Base-by-base conservation (phyloP, 1,284 basidiomycete genomes). In the Ustilago hordei region DNA sequence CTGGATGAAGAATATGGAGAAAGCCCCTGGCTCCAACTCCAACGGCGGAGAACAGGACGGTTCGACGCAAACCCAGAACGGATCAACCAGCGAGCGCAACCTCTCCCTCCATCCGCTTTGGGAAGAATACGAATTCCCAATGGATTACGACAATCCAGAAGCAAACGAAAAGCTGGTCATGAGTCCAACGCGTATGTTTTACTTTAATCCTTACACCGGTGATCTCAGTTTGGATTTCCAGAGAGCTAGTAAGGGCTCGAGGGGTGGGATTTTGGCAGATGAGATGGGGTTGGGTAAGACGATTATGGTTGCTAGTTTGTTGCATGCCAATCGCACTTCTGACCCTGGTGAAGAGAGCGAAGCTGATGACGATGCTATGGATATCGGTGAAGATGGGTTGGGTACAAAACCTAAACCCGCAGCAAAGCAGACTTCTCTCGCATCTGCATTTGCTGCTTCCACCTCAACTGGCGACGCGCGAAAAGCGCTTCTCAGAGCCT, bases 281-380 rank as follows among this genome's bases (percentile, higher is more conserved):
- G 93, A 90, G 31, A 83, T 82, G 91, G 91, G 95, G 9, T 93
- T 98, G 91, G 96, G 96, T 4, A 99, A 99, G 88, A 98, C 96
- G 1, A 95, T 96, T 82, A 96, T 97, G 94, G 88, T 98, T 58
- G 93, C 95, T 1, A 91, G 94, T 12, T 90, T 98, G 43, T 92
- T 98, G 32, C 95, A 97, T 79, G 91, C 91, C 12, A 93, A 92
- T 39, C 82, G 81, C 6, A 58, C 67, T 8, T 55, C 67, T 31
- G 67, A 69, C 35, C 64, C 60, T 4, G 67, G 58, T 15, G 72
- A 81, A 17, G 69, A 68, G 32, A 62, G 60, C 39, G 71, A 73
- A 2, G 60, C 36, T 8, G 76, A 75, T 2, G 73, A 83, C 32
- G 61, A 60, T 12, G 38, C 48, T 2, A 31, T 38, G 38, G 64